These are phyloP conservation scores for Pyrus bretschneideri DNA, from an alignment of 306 rosid genomes.

Conservation along the genomic window DNA sequence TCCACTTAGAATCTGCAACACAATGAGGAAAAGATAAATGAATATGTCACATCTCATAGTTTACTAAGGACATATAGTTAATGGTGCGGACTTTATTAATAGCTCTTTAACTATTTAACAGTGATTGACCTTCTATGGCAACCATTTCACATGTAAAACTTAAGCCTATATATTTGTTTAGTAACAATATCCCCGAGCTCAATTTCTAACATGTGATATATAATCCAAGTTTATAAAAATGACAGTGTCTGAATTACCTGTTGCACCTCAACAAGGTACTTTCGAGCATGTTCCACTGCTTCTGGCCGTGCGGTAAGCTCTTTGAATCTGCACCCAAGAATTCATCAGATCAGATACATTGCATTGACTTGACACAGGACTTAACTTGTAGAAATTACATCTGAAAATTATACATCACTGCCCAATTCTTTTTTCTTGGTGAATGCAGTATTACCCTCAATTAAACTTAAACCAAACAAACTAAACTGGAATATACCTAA, in stretches of 20 bases:
- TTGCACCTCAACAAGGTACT: constrained; percentile 58
- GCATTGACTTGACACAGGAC: neutral
- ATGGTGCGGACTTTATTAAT: neutral
- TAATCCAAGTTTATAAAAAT: neutral
- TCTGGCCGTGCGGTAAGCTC: constrained; percentile 80
- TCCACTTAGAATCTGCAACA: constrained; percentile 51
- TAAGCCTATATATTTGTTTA: neutral
- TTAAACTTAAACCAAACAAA: neutral
- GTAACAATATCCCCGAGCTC: neutral
- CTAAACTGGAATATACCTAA: constrained; percentile 45
- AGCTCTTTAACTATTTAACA: neutral
- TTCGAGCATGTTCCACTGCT: constrained; percentile 59
- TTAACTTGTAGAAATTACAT: neutral
- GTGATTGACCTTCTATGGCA: neutral
- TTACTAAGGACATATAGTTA: neutral
- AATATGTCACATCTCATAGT: neutral
- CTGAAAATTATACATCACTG: neutral
- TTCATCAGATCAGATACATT: constrained; percentile 22
- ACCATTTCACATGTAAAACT: neutral
- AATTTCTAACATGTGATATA: neutral
- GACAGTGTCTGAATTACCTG: constrained; percentile 44
- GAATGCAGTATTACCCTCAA: neutral
- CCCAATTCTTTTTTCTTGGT: neutral
- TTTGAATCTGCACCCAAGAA: constrained; percentile 55
- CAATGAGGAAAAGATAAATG: constrained; percentile 11